Evolutionary conservation across 176 grass and related monocot species (phyloP).

Genomic region (Cenchrus fungigraminus): DNA sequence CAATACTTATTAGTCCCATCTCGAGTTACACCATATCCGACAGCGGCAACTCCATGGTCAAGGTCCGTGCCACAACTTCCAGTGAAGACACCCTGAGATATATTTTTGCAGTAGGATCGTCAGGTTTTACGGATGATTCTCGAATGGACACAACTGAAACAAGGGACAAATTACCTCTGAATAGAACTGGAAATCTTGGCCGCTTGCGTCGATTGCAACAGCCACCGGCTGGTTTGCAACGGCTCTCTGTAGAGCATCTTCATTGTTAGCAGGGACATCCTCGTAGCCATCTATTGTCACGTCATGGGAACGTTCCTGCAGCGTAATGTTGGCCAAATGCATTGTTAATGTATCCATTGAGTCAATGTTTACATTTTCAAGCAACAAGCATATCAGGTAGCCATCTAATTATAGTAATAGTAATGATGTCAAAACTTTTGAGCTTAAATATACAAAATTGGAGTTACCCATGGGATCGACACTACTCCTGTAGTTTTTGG

Average conservation of each 20-base stretch:
- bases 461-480: neutral
- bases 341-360: neutral
- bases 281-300: slow-evolving; percentile 74
- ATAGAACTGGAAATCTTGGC: slow-evolving; percentile 73
- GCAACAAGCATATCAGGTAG: too few species aligned
- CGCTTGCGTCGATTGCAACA: slow-evolving; percentile 68
- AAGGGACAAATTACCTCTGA: slow-evolving; percentile 56
- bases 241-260: slow-evolving; percentile 62
- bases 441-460: neutral
- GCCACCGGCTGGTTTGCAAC: slow-evolving; percentile 70
- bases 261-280: slow-evolving; percentile 60
- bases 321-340: neutral
- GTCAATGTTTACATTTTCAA: neutral
- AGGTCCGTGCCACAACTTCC: slow-evolving; percentile 61
- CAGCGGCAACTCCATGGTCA: slow-evolving; percentile 62
- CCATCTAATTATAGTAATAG: too few species aligned
- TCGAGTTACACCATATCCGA: slow-evolving; percentile 51
- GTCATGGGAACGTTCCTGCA: slow-evolving; percentile 48
- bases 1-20: slow-evolving; percentile 59
- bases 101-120: neutral
- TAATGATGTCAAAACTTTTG: too few species aligned
- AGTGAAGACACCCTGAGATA: slow-evolving; percentile 72
- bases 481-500: too few species aligned
- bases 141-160: neutral
- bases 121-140: neutral